Evolutionary conservation across 1,139 yeast species (phyloP), one percentile per base, ranked within the genome.

Genomic region (Pichia sp.): DNA sequence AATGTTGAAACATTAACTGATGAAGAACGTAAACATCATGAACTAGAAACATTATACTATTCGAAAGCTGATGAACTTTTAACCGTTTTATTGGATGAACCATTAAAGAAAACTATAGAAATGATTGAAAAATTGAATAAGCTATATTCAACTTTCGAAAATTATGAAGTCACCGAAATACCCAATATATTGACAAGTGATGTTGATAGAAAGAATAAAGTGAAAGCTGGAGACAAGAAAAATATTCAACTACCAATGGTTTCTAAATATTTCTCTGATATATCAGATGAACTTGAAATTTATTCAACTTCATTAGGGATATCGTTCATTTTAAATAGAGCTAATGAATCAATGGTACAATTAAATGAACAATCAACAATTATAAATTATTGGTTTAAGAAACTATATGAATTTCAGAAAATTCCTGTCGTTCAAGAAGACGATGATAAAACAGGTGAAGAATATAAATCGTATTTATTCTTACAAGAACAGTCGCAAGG

Each of bases 401-500:
- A 73, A 16, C 66, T 88, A 47, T 60, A 70, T 12, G 59, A 59
- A 1, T 65, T 81, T 16, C 69, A 82, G 52, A 68, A 68, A 52
- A 62, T 68, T 2, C 61, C 62, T 1, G 72, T 70, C 36, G 74
- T 73, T 16, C 72, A 72, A 23, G 40, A 36, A 2, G 69, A 68
- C 16, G 70, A 68, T 26, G 52, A 52, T n/a, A 47, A 45, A 15
- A 80, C 80, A 51, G 95, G 94, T 20, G 86, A 80, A 47, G 97
- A 89, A 57, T 92, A 89, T 62, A 81, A 79, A 25, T 76, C 75
- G 16, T 80, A 94, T 0, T 70, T 90, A 44, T 77, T 78, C 39
- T 82, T 77, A 42, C 97, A 90, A 63, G 94, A 84, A 51, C 72
- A 74, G 51, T 82, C 82, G 0, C 80, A 80, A 40, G 73, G 79